Conservation (phyloP, 108 stramenopile genomes). For the Discostella pseudostelligera region DNA sequence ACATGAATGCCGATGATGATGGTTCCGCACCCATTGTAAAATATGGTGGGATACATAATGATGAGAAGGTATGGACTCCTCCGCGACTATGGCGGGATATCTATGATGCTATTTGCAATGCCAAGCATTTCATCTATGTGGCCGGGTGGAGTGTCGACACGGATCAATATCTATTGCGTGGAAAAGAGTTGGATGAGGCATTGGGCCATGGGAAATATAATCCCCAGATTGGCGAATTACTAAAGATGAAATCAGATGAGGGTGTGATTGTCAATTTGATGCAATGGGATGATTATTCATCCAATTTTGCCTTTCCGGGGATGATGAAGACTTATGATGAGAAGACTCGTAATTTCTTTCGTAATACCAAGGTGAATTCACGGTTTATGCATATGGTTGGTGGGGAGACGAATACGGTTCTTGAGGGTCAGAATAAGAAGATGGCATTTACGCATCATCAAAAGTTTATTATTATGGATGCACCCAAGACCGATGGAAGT, state of each 20-base stretch:
- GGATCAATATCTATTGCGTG: conserved; percentile 44
- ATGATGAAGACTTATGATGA: conserved; percentile 48
- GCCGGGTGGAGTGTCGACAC: conserved; percentile 49
- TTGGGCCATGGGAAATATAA: conserved; percentile 22
- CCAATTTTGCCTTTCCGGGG: conserved; percentile 33
- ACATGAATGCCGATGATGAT: conserved; percentile 55
- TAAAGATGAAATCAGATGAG: conserved; percentile 46
- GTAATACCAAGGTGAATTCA: conserved; percentile 34
- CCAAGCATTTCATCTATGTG: conserved; percentile 48
- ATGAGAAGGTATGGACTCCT: conserved; percentile 38
- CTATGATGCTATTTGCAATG: conserved; percentile 48
- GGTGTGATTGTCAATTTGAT: conserved; percentile 48
- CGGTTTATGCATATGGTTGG: conserved; percentile 38
- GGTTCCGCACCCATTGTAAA: conserved; percentile 40
- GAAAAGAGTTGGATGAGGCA: conserved; percentile 26
- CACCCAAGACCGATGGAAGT: conserved; percentile 28
- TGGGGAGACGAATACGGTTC: conserved; percentile 28
- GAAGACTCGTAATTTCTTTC: conserved; percentile 37
- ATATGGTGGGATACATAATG: conserved; percentile 24
- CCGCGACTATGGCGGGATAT: conserved; percentile 48
- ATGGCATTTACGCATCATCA: conserved; percentile 53
- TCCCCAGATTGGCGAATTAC: conserved; percentile 41
- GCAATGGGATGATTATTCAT: conserved; percentile 54
- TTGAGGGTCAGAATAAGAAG: conserved; percentile 31
- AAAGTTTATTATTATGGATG: conserved; percentile 50